Base-by-base conservation (phyloP, 2,329 filamentous ascomycete genomes). In the Dryadomyces quercivorus region DNA sequence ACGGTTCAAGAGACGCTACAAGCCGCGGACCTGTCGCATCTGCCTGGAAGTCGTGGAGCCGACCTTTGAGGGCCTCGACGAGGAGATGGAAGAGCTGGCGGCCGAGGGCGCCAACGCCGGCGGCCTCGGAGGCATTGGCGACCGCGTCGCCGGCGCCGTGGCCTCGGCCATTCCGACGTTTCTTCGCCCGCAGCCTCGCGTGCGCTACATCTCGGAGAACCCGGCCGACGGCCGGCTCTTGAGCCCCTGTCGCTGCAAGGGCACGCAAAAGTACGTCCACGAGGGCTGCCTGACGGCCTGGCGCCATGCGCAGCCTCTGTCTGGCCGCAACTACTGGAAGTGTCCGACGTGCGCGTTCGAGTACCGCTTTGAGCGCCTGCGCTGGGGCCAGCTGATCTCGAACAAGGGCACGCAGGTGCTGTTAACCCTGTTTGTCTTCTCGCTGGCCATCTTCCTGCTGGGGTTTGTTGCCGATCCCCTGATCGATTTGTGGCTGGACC, bases 401-500 rank as follows among this genome's bases (percentile, higher is more conserved):
- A 87, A 82, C 71, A 76, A 76, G 60, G 67, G 78, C 54, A 75
- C 85, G 5, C 86, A 94, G 64, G 71, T 88, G 34, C 65, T 70
- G 1, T 72, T 97, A 61, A 96, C 92, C 0, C 61, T 88, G 2
- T 51, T 75, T 20, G 85, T 95, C 59, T 78, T 96, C 59, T 55
- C 89, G 40, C 58, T 83, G 46, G 77, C 84, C 52, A 76, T 95
- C 26, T 97, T 95, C 64, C 43, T 88, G 0, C 80, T 97, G 55
- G 93, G 93, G 45, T 97, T 96, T 63, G 71, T 97, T 60, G 92
- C 91, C 57, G 91, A 97, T 68, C 91, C 91, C 1, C 88, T 97
- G 57, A 85, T 97, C 67, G 88, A 90, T 62, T 72, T 95, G 31
- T 95, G 92, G 73, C 71, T 92, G 54, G 89, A 95, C 64, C 90